Evolutionary conservation across 306 rosid genomes (phyloP), one percentile per base, ranked within the genome.

Genomic region (Albizia julibrissin): DNA sequence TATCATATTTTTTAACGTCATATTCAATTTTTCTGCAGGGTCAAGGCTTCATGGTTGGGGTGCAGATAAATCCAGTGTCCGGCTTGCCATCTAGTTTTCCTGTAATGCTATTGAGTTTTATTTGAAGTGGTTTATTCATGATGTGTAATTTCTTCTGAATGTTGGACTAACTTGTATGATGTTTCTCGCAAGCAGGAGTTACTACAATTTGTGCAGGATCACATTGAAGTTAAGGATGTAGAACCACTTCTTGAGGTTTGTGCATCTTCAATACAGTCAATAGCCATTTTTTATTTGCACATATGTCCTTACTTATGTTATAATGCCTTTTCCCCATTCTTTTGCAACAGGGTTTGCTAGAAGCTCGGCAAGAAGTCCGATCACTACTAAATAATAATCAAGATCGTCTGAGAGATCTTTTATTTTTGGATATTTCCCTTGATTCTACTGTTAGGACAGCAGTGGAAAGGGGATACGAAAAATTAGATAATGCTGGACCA

Each of bases 21-120:
- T 54, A 72, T 69, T 67, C 56, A n/a, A 58, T 78, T 69, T 29
- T 72, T 85, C 81, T 84, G 81, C 92, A 95, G 99, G 99, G 99
- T 90, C 91, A 93, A 88, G 99, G 98, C 80, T 95, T 95, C 92
- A 95, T 95, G 99, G 99, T 95, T 42, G 99, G 99, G 72, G 99
- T 95, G 87, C 54, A 93, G 85, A 86, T 95, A 84, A 95, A 93
- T 88, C 90, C 99, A 21, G 87, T 95, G 85, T 52, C 96, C 76
- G 99, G 97, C 88, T 81, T 95, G 90, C 99, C 99, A 22, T 87
- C 93, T 82, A 94, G 86, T 75, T 91, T 95, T 83, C 89, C 90
- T 2, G 99, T 95, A 87, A 91, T 82, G 76, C 85, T 84, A 12
- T 76, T 70, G 72, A 69, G 66, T 79, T 81, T 78, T 61, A 70